Evolutionary conservation across 805 yeast species (phyloP), one percentile per base, ranked within the genome.

Genomic region (Hanseniaspora pseudoguilliermondii): DNA sequence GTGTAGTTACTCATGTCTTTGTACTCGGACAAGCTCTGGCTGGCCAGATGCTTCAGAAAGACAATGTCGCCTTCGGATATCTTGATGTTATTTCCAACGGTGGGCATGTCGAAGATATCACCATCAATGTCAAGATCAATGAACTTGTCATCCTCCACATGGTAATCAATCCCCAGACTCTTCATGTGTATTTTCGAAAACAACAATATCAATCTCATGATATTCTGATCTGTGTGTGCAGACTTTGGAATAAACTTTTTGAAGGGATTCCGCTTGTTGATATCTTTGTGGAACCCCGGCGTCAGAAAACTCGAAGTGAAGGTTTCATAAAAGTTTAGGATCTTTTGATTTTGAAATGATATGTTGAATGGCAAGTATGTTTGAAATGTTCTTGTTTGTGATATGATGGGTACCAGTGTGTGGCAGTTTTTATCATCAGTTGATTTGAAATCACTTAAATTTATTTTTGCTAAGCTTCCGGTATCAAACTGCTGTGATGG

Each of bases 291-390:
- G 36, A 51, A 51, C 9, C 55, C 55, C 13, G 55, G 55, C 3
- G 55, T 42, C 15, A 51, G 20, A 36, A 51, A 51, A 43, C 55
- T 51, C 2, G 55, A 42, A 3, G 55, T 51, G 18, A 51, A 51
- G 13, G 49, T 51, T 27, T 51, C 55, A 35, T 51, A 51, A 36
- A 51, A 51, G 20, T 51, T 51, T 23, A 51, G n/a, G 13, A 51
- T 51, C 27, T 51, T 51, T 35, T 51, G 55, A 18, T 51, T 51
- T 23, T 51, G 35, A n/a, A 51, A 51, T 2, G 55, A 51, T 34
- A 51, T 51, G 43, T 51, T 51, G 36, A 51, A 51, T 42, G 55
- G 55, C 18, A 51, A n/a, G 36, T 32, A 51, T 23, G 55, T 21
- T 20, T 51, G 49, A 15, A 34, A 51, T 7, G 49, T 35, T n/a